Evolutionary conservation across 805 yeast species (phyloP).

Genomic region (Wickerhamomyces pijperi): DNA sequence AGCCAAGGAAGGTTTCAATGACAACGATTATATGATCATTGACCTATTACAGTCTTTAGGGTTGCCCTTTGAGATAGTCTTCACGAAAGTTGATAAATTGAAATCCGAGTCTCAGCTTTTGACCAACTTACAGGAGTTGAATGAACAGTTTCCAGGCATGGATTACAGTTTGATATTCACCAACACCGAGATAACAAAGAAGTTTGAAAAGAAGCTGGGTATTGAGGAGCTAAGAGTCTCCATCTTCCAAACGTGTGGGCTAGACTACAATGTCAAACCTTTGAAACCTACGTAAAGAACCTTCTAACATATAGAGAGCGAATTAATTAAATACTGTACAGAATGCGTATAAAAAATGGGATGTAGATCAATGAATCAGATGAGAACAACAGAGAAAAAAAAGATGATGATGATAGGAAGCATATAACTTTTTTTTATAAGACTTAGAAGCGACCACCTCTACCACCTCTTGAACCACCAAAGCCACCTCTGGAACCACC

Average conservation of each 20-base stretch:
- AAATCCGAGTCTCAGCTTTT: constrained; percentile 26
- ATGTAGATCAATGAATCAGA: background rate
- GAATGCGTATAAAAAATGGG: constrained; percentile 1
- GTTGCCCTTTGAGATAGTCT: constrained; percentile 58
- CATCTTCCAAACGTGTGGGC: constrained; percentile 44
- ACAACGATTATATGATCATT: constrained; percentile 43
- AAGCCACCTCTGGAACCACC: constrained; percentile 18
- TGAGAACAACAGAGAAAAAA: background rate
- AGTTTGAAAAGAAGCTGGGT: constrained; percentile 34
- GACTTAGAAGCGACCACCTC: constrained; percentile 17
- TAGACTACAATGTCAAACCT: constrained; percentile 17
- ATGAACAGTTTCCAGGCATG: constrained; percentile 27
- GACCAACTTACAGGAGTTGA: constrained; percentile 21
- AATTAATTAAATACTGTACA: constrained; percentile 1
- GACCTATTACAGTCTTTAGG: constrained; percentile 41
- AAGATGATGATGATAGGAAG: background rate
- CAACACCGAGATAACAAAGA: constrained; percentile 31
- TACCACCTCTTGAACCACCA: constrained; percentile 12
- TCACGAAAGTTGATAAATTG: constrained; percentile 66
- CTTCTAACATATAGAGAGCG: background rate
- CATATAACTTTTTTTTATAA: too few relatives aligned
- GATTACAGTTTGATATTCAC: constrained; percentile 35
- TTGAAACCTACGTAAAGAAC: constrained; percentile 6
- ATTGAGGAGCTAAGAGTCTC: constrained; percentile 38
- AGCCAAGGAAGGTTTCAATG: constrained; percentile 46